Base-by-base conservation (phyloP, 2,329 filamentous ascomycete species). In the Microcyclosporella mali region DNA sequence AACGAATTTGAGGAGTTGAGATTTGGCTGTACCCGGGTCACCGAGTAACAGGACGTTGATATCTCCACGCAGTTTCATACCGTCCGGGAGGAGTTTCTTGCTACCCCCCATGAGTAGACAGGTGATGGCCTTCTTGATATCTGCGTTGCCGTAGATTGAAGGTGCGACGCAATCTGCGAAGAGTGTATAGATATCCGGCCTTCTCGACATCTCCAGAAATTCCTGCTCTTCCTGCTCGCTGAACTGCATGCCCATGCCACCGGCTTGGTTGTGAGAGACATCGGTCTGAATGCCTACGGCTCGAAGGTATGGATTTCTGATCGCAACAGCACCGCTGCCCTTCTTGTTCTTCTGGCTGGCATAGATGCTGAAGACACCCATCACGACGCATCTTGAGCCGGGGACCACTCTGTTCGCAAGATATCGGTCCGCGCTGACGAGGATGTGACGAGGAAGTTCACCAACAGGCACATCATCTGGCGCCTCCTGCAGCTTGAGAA, bases 331-430 rank as follows among this genome's bases (percentile, higher is more conserved):
- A 2, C 84, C 84, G 14, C 75, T 78, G 56, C 83, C 85, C 66
- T 89, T 94, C 32, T 79, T 84, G 31, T 83, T 85, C 66, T 97
- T 97, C 33, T 62, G 58, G 56, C 84, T 85, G 65, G 95, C 88
- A 66, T 95, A 98, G 60, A 97, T 97, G 21, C 90, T 95, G 70
- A 95, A 98, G 27, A 98, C 88, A 15, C 92, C 92, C 79, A 92
- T 97, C 14, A 98, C 77, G 2, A 88, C 94, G 65, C 92, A 98
- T 63, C 90, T 78, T 38, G 90, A 94, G 21, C 92, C 92, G 4
- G 92, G 92, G 3, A 98, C 89, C 2, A 98, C 92, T 39, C 88
- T 81, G 63, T 98, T 98, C 9, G 90, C 92, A 35, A 98, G 73
- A 61, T 97, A 95, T 40, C 92, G 79, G 62, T 98, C 92, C n/a